These are phyloP conservation scores for Pugionium dolabratum DNA, from an alignment of 345 rosid genomes.

Conservation along the genomic window DNA sequence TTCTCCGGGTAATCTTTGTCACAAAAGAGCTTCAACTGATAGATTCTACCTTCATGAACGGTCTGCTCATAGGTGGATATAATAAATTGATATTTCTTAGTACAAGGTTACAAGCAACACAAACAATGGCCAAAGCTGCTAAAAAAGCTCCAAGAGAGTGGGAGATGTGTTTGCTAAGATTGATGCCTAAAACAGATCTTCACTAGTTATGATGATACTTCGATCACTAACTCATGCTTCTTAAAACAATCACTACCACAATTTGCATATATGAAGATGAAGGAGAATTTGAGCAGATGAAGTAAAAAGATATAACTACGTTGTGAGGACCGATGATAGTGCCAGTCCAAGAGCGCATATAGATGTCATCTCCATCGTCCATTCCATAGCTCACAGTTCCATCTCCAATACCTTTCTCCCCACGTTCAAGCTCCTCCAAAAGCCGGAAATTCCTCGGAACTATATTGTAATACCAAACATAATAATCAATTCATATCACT, in stretches of 20 bases:
- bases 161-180: neutral
- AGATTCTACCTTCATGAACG: slow-evolving; percentile 94
- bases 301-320: slow-evolving; percentile 50
- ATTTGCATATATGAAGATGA: neutral
- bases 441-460: slow-evolving; percentile 84
- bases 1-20: slow-evolving; percentile 97
- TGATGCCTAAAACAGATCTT: neutral
- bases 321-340: slow-evolving; percentile 88
- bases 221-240: slow-evolving; percentile 3
- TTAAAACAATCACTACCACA: slow-evolving; percentile 1
- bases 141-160: neutral
- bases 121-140: neutral
- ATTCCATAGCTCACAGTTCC: slow-evolving; percentile 98
- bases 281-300: neutral
- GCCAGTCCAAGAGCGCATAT: slow-evolving; percentile 97
- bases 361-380: slow-evolving; percentile 95
- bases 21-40: slow-evolving; percentile 96
- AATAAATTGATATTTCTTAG: neutral
- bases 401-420: slow-evolving; percentile 94
- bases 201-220: neutral
- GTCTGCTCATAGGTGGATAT: slow-evolving; percentile 49
- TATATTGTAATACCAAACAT: slow-evolving; percentile 37
- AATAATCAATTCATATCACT: neutral
- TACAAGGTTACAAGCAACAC: neutral
- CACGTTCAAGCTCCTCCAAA: slow-evolving; percentile 89